Base-by-base conservation (phyloP, 2,329 filamentous ascomycete species). In the Botryosphaeria agaves region DNA sequence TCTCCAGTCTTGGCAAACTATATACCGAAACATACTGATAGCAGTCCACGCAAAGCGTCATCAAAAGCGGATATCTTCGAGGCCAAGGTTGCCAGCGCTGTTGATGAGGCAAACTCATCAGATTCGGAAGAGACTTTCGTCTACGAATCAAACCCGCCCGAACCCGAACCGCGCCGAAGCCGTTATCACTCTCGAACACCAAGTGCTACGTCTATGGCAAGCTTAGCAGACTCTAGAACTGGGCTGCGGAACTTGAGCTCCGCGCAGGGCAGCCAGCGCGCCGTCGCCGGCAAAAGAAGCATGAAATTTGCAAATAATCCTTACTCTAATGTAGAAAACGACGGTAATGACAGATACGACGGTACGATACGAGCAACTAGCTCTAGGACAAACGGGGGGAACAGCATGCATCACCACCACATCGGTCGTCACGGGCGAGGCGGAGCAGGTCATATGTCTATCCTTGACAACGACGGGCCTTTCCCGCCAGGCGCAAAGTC, bases 41-140 rank as follows among this genome's bases (percentile, higher is more conserved):
- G n/a, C n/a, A 44, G 40, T 38, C 40, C 44, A 32, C 51, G 47
- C 35, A 53, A 65, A 76, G 82, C 76, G 36, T 89, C 84, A 11
- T 92, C 85, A 36, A 95, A 95, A 60, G 87, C 89, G 48, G 89
- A 98, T 55, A 84, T 95, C 30, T 98, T 98, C 51, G 89, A 95
- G 59, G 84, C 85, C 41, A 92, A 92, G 49, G 84, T 98, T 41
- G 87, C 87, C 30, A 94, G 76, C 51, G 87, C 87, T 6, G 84
- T 98, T 31, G 87, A 95, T 49, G 85, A 95, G 52, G 84, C 83
- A 26, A 81, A 94, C 52, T 92, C 87, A 8, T 94, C 87, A 5
- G 89, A 98, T 51, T 95, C 87, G 1, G 89, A 94, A 46, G 89
- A 95, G 55, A 95, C 89, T 0, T 98, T 95, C 53, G 89, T 98